Base-by-base conservation (phyloP, 495 filamentous ascomycete genomes). In the Pseudotulostoma volvatum region DNA sequence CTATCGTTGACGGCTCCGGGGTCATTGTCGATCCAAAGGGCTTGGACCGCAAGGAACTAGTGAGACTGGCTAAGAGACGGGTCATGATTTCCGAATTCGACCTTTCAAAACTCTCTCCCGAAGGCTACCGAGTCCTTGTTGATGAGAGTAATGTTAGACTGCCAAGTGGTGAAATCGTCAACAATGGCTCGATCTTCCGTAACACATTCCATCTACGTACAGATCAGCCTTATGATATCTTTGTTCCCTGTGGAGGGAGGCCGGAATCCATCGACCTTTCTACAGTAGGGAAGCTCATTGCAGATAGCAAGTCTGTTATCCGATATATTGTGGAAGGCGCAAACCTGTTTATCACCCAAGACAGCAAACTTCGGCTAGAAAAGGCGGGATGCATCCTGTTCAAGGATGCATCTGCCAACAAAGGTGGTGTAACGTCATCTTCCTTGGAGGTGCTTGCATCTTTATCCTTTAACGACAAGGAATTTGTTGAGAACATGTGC, bases 331-430 rank as follows among this genome's bases (percentile, higher is more conserved):
- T 97, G 34, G 90, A 97, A 59, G 90, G 90, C 15, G 90, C 90
- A 52, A 97, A 97, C 54, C 68, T 97, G 31, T 97, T 97, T 73
- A 90, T 97, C 60, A 96, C 90, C 9, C 92, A 97, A 60, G 90
- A 97, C 52, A 86, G 84, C 46, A 97, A 97, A 69, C 68, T 96
- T 40, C 79, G 85, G 15, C 73, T 97, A 3, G 90, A 97, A 62
- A 77, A 82, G 48, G 88, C 90, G 19, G 92, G 92, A 43, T 85
- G 81, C 52, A 78, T 96, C 47, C 58, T 97, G 32, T 96, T 83
- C 73, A 97, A 97, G 67, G 90, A 97, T 60, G 90, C 90, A 9
- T 93, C 84, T 32, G 86, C 92, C 32, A 97, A 97, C 70, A 97
- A 97, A 69, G 90, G 90, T 50, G 90, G 90, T 55, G 90, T 97